Conservation (phyloP, 1,284 basidiomycete genomes). For the Lignosus rhinocerotis region DNA sequence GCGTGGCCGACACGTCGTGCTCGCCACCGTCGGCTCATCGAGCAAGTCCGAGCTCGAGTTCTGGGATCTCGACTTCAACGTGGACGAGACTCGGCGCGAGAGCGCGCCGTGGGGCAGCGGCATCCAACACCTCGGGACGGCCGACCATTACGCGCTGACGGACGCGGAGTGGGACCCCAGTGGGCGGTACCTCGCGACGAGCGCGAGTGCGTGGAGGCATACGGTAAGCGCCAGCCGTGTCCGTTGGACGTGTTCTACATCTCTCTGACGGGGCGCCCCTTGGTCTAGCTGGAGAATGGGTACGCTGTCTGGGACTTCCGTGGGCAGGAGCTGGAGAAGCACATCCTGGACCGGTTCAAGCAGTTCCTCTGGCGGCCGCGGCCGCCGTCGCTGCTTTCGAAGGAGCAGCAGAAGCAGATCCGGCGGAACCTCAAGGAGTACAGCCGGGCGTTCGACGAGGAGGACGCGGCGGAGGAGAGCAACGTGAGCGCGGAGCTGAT, state of each 20-base stretch:
- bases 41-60: slow-evolving; percentile 98
- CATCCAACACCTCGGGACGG: slow-evolving; percentile 84
- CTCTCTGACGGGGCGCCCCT: neutral
- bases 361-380: slow-evolving; percentile 99
- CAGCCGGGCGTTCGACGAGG: slow-evolving; percentile 93
- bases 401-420: slow-evolving; percentile 88
- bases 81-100: slow-evolving; percentile 66
- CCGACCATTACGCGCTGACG: slow-evolving; percentile 98
- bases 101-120: slow-evolving; percentile 71
- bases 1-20: slow-evolving; percentile 92
- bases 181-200: slow-evolving; percentile 92
- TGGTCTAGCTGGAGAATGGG: slow-evolving; percentile 88
- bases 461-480: slow-evolving; percentile 94
- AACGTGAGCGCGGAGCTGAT: slow-evolving; percentile 93
- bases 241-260: neutral
- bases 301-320: slow-evolving; percentile 98
- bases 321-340: slow-evolving; percentile 89
- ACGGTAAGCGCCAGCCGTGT: slow-evolving; percentile 55
- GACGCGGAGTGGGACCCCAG: slow-evolving; percentile 99
- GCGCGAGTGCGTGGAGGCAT: slow-evolving; percentile 94
- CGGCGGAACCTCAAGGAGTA: slow-evolving; percentile 92
- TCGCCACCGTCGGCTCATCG: slow-evolving; percentile 93
- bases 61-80: slow-evolving; percentile 97
- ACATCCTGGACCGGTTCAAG: slow-evolving; percentile 94
- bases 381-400: slow-evolving; percentile 83